phyloP scores from a whole-genome alignment of 139 green algal genomes.

The Auxenochlorella pyrenoidosa region DNA sequence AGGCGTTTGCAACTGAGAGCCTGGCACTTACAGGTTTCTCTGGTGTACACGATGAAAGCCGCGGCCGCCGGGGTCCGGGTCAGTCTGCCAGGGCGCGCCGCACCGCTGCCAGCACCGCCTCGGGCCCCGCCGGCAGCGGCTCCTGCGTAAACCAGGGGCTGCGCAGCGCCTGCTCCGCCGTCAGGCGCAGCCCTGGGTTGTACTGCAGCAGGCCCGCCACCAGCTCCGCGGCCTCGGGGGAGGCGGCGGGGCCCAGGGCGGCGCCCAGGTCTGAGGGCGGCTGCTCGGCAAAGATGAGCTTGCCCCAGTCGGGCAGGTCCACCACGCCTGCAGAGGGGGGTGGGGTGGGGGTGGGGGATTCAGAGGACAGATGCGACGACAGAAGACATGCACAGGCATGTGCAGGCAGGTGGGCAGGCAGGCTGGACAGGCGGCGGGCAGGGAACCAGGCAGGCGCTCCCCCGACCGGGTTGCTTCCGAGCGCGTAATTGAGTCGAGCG shows the following conservation, averaged over 20 bases:
- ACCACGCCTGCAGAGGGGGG: constrained; percentile 49
- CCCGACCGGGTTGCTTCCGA: background rate
- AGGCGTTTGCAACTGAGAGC: background rate
- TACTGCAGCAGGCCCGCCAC: constrained; percentile 74
- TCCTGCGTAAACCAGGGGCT: constrained; percentile 25
- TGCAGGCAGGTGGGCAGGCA: background rate
- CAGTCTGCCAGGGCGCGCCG: background rate
- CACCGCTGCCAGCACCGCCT: background rate
- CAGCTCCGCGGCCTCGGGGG: constrained; percentile 69
- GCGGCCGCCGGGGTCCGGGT: too few relatives aligned
- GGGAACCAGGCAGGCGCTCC: background rate
- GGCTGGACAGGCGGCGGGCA: background rate
- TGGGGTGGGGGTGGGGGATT: too few relatives aligned
- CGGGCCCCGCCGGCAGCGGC: constrained; percentile 6
- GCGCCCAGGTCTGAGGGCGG: constrained; percentile 9
- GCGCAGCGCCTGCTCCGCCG: constrained; percentile 21
- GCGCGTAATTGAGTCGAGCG: background rate
- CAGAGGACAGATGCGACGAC: background rate
- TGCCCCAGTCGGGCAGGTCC: constrained; percentile 77
- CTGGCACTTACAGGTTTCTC: too few relatives aligned
- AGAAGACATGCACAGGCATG: too few relatives aligned
- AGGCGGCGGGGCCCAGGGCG: constrained; percentile 63
- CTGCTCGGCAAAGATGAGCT: constrained; percentile 47
- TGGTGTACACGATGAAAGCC: too few relatives aligned
- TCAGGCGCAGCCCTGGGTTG: constrained; percentile 38